Evolutionary conservation across 78 protist species (phyloP), one percentile per base, ranked within the genome.

Genomic region (Chrysochromulina parva): DNA sequence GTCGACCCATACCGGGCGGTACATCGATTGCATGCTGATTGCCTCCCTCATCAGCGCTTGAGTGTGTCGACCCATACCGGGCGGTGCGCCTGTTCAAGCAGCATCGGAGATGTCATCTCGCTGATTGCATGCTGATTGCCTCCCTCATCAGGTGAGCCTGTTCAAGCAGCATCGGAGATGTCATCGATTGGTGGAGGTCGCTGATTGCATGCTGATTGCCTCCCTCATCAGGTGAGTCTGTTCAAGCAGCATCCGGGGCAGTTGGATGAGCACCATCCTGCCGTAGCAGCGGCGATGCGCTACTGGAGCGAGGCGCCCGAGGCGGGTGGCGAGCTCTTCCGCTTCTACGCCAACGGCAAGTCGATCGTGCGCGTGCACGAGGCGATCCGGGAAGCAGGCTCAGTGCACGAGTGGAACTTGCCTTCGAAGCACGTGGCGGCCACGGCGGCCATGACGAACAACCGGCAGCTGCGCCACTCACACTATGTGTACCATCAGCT

Each of bases 331-430:
- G 62, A 69, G 1, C 28, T 69, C 78, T 69, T 69, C 78, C 78
- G 78, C 78, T 69, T 69, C 78, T 69, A 69, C 78, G 7, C 48
- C 38, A 69, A 69, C 78, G 78, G 78, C 78, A 69, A 69, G 78
- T 69, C 78, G 78, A 24, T 69, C 1, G 78, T 28, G 19, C 78
- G 78, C 17, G 78, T 69, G 14, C 50, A 28, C 52, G 24, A 3
- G 5, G 48, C 16, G 13, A 13, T 69, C 24, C 6, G 54, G 13
- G 50, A 3, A 13, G 38, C 7, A 13, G 78, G 50, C 14, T 28
- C 52, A 2, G 78, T 69, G 38, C 78, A 69, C 48, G 78, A 69
- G 50, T 69, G 78, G 78, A 28, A 7, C 26, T 13, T 69, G 26
- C 78, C 78, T 13, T 58, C 62, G 7, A 28, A 69, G 38, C 50